Percentiles rank a stretch among this genome's conserved stretches.
These are phyloP conservation scores for Hygrophorus russula DNA, from an alignment of 768 basidiomycete genomes.

Conservation along the genomic window DNA sequence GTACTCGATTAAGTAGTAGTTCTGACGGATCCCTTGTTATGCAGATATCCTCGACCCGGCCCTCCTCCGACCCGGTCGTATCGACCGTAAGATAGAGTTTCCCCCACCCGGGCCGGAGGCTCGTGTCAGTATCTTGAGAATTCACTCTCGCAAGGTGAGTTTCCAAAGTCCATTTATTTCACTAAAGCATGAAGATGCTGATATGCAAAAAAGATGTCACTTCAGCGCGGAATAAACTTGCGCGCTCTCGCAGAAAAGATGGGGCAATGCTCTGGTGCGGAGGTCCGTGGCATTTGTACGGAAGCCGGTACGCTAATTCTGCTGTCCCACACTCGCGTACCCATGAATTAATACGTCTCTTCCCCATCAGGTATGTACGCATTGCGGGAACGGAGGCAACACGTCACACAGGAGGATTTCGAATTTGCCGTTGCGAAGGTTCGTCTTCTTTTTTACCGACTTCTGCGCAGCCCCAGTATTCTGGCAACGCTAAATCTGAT, in stretches of 20 bases:
- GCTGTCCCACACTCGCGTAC: background rate
- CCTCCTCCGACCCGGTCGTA: slow-evolving; percentile 86
- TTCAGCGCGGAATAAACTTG: slow-evolving; percentile 97
- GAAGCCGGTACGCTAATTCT: slow-evolving; percentile 75
- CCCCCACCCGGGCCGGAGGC: slow-evolving; percentile 97
- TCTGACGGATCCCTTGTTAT: background rate
- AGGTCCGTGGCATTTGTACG: slow-evolving; percentile 94
- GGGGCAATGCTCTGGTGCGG: slow-evolving; percentile 97
- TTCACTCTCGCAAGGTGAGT: slow-evolving; percentile 85
- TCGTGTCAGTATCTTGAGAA: slow-evolving; percentile 91
- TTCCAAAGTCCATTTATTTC: background rate
- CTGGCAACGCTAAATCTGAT: background rate
- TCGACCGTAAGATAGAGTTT: slow-evolving; percentile 96
- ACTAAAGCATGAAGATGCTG: background rate
- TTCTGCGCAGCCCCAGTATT: too few species aligned
- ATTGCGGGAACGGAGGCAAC: slow-evolving; percentile 85
- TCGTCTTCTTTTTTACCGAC: slow-evolving; percentile 9
- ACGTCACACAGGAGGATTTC: slow-evolving; percentile 98
- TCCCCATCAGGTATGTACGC: slow-evolving; percentile 78
- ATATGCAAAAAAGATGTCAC: slow-evolving; percentile 64
- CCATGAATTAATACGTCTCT: background rate
- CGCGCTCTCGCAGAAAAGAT: slow-evolving; percentile 95
- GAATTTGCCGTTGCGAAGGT: slow-evolving; percentile 98
- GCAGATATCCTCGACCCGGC: slow-evolving; percentile 91
- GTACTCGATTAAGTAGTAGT: slow-evolving; percentile 7